Percentiles rank a stretch among this genome's conserved stretches.
These are phyloP conservation scores for Malus hybrid DNA, from an alignment of 331 rosid species.

Conservation along the genomic window DNA sequence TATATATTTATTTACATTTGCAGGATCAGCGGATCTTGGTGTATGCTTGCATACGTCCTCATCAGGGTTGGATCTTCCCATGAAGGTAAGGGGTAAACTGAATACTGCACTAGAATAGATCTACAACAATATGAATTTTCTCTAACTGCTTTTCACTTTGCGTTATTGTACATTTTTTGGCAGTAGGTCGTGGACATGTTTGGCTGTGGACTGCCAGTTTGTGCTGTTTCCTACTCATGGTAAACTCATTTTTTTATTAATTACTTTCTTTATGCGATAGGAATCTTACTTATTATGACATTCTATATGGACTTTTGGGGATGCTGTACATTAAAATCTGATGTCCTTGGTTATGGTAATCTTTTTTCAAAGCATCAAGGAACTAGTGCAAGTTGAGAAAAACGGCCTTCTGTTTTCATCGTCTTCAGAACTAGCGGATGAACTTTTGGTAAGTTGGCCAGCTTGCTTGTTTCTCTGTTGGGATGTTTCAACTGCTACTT, in stretches of 20 bases:
- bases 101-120: neutral
- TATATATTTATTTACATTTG: neutral
- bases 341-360: slow-evolving; percentile 11
- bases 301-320: neutral
- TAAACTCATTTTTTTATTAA: slow-evolving; percentile 14
- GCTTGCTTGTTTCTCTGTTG: neutral
- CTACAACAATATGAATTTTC: neutral
- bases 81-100: slow-evolving; percentile 55
- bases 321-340: neutral
- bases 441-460: slow-evolving; percentile 58
- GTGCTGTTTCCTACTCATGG: slow-evolving; percentile 98
- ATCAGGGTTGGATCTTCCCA: slow-evolving; percentile 95
- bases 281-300: neutral
- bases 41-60: slow-evolving; percentile 94
- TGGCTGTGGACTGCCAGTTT: slow-evolving; percentile 94
- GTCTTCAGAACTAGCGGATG: slow-evolving; percentile 87
- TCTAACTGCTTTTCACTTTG: neutral
- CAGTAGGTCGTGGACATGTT: slow-evolving; percentile 90
- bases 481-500: neutral
- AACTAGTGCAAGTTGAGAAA: slow-evolving; percentile 72
- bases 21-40: slow-evolving; percentile 92
- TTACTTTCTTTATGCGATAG: neutral
- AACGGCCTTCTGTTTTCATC: slow-evolving; percentile 83
- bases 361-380: slow-evolving; percentile 55
- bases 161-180: neutral